Percentiles rank a stretch among this genome's conserved stretches.
These are phyloP conservation scores for Cryptococcus maquisensis DNA, from an alignment of 1,284 basidiomycete species.

Conservation along the genomic window DNA sequence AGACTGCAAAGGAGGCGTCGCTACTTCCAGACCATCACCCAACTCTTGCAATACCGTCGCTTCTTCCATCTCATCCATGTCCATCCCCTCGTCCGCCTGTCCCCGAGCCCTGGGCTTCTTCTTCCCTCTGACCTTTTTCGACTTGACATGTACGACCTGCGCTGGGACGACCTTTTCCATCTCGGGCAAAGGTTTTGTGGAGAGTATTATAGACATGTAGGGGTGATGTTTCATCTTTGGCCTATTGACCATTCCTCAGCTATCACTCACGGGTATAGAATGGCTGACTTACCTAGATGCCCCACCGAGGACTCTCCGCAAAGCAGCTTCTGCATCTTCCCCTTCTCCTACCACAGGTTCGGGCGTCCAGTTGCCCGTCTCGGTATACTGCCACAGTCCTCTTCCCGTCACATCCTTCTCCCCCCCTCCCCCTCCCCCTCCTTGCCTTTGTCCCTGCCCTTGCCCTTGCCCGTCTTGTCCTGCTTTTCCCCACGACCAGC, in stretches of 20 bases:
- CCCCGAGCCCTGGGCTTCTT: background rate
- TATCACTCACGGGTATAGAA: background rate
- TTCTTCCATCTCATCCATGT: background rate
- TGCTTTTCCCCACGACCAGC: too few relatives aligned
- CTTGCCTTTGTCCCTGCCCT: conserved; percentile 38
- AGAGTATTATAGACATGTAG: conserved; percentile 70
- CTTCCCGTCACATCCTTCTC: background rate
- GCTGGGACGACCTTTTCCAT: conserved; percentile 24
- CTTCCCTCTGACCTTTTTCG: conserved; percentile 32
- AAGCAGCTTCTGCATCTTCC: conserved; percentile 42
- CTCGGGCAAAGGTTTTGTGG: conserved; percentile 52
- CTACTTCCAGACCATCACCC: too few relatives aligned
- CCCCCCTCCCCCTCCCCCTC: conserved; percentile 14
- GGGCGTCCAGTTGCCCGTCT: conserved; percentile 51
- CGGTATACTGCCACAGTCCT: conserved; percentile 74
- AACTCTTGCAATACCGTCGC: background rate
- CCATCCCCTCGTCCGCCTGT: background rate
- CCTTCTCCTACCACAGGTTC: conserved; percentile 42
- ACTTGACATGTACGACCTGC: conserved; percentile 28
- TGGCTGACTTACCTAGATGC: conserved; percentile 59
- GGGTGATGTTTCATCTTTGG: conserved; percentile 62
- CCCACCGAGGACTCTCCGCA: conserved; percentile 46
- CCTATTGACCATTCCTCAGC: conserved; percentile 46
- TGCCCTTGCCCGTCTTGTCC: background rate
- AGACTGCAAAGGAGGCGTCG: background rate